Conservation (phyloP, 805 yeast genomes). For the Teunomyces tritomae region DNA sequence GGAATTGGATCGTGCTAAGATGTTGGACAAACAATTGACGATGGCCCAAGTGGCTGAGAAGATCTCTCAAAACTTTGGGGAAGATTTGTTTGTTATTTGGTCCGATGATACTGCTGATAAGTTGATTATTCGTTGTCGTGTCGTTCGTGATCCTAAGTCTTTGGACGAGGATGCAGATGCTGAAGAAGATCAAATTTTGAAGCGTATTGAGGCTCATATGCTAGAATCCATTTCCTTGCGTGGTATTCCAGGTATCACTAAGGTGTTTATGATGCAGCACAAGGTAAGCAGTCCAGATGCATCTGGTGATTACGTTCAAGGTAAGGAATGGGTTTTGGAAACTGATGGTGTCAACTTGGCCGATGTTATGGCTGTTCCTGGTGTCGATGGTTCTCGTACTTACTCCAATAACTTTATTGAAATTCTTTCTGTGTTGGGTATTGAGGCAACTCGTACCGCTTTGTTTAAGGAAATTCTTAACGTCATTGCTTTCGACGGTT, state of each 20-base stretch:
- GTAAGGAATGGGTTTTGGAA: slow-evolving; percentile 97
- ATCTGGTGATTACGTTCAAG: slow-evolving; percentile 83
- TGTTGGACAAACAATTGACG: slow-evolving; percentile 95
- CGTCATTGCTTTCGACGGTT: slow-evolving; percentile 99
- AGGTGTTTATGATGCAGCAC: slow-evolving; percentile 88
- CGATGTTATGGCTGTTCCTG: slow-evolving; percentile 91
- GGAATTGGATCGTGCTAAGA: slow-evolving; percentile 96
- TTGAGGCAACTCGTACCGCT: slow-evolving; percentile 96
- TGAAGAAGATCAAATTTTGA: slow-evolving; percentile 95
- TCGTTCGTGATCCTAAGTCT: slow-evolving; percentile 92
- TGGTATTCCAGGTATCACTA: slow-evolving; percentile 91
- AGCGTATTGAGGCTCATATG: slow-evolving; percentile 95
- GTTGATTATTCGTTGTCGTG: slow-evolving; percentile 96
- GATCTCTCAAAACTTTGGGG: slow-evolving; percentile 88
- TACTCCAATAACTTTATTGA: slow-evolving; percentile 97
- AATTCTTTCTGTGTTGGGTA: slow-evolving; percentile 90
- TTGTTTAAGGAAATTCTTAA: slow-evolving; percentile 91
- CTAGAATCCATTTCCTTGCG: slow-evolving; percentile 89
- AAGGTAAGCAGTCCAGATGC: slow-evolving; percentile 69
- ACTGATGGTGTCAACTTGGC: slow-evolving; percentile 97
- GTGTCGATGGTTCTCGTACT: slow-evolving; percentile 87
- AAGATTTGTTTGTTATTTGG: slow-evolving; percentile 96
- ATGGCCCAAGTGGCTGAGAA: slow-evolving; percentile 98
- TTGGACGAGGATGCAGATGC: slow-evolving; percentile 92
- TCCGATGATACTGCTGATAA: slow-evolving; percentile 98